phyloP scores from a whole-genome alignment of 495 filamentous ascomycete genomes.

The Patellaria atrata region DNA sequence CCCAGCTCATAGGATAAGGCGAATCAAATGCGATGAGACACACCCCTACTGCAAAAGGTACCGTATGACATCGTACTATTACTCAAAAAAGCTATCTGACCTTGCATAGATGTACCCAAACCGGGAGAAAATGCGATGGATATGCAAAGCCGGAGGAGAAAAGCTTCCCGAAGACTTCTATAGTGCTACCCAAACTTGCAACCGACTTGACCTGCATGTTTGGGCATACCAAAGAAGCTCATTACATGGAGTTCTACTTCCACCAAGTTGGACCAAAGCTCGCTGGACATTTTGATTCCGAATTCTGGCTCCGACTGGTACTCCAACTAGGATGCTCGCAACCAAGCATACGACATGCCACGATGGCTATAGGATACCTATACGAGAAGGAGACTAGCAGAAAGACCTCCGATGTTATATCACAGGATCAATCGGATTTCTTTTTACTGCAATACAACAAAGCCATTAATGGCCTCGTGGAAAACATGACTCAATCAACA shows the following conservation, averaged over 20 bases:
- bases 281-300: slow-evolving; percentile 4
- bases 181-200: neutral
- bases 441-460: slow-evolving; percentile 12
- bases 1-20: slow-evolving; percentile 25
- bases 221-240: neutral
- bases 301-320: slow-evolving; percentile 6
- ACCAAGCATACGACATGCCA: slow-evolving; percentile 6
- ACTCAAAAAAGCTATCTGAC: too few relatives aligned
- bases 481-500: slow-evolving; percentile 6
- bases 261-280: neutral
- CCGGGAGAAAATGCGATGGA: slow-evolving; percentile 36
- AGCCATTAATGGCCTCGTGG: slow-evolving; percentile 2
- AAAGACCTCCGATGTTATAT: neutral
- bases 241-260: slow-evolving; percentile 7
- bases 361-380: slow-evolving; percentile 11
- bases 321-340: slow-evolving; percentile 12
- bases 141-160: slow-evolving; percentile 15
- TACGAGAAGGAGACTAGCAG: slow-evolving; percentile 5
- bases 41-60: slow-evolving; percentile 31
- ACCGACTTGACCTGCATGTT: neutral
- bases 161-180: neutral
- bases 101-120: too few relatives aligned
- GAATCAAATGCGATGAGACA: slow-evolving; percentile 43
- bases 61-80: too few relatives aligned
- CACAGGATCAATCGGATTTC: neutral